Conservation (phyloP, 2,329 filamentous ascomycete species). For the Xylaria sp. region DNA sequence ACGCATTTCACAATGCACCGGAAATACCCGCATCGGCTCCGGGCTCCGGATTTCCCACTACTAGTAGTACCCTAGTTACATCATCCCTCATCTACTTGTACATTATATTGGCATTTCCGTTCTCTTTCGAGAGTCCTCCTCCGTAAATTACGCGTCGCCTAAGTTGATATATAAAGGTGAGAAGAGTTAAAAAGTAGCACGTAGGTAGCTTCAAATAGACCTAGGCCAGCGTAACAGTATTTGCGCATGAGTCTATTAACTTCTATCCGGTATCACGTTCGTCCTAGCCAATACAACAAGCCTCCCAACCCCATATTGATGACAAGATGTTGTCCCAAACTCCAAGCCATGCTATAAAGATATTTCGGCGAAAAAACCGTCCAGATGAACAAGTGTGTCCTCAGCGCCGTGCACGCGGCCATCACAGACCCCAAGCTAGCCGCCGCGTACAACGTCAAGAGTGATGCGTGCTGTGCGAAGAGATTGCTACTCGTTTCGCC, state of each 20-base stretch:
- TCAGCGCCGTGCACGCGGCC: constrained; percentile 83
- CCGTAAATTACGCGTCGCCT: not conserved
- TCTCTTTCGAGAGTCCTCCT: not conserved
- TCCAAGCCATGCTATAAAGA: constrained; percentile 91
- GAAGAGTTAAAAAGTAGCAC: not conserved
- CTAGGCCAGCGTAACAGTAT: not conserved
- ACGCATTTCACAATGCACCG: too few species aligned
- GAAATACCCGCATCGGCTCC: not conserved
- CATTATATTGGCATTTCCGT: not conserved
- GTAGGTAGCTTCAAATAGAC: not conserved
- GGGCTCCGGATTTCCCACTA: too few species aligned
- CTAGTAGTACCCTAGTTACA: too few species aligned
- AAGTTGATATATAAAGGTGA: not conserved
- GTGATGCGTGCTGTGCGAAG: constrained; percentile 64
- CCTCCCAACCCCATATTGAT: constrained; percentile 74
- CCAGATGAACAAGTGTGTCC: constrained; percentile 97
- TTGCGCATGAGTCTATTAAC: constrained; percentile 1
- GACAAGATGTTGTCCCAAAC: constrained; percentile 79
- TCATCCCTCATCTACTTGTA: not conserved
- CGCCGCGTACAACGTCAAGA: constrained; percentile 77
- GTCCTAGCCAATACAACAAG: constrained; percentile 64
- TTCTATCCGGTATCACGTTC: constrained; percentile 17
- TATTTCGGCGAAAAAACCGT: constrained; percentile 98
- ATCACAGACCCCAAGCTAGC: constrained; percentile 78
- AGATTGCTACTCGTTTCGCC: constrained; percentile 37